Evolutionary conservation across 2,329 filamentous ascomycete genomes (phyloP).

Genomic region (Parastagonospora avenae): DNA sequence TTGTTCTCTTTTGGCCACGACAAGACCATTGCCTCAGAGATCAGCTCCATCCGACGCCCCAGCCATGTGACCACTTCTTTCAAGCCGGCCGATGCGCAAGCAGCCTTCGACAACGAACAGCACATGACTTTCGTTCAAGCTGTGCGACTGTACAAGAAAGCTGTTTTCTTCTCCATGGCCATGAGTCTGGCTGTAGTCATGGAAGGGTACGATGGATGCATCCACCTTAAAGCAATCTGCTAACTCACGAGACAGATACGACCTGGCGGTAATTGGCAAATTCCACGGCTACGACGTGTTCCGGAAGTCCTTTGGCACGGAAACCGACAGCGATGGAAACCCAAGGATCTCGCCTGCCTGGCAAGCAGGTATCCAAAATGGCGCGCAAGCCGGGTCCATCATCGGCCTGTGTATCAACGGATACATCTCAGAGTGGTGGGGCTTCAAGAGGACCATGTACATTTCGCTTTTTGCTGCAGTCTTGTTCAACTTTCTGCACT

Average conservation of each 20-base stretch:
- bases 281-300: conserved; percentile 2
- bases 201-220: neutral
- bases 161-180: conserved; percentile 5
- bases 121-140: conserved; percentile 16
- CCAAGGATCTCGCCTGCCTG: conserved; percentile 17
- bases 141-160: conserved; percentile 3
- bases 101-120: conserved; percentile 10
- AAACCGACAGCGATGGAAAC: conserved; percentile 9
- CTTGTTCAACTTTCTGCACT: conserved; percentile 47
- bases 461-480: conserved; percentile 9
- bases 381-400: conserved; percentile 14
- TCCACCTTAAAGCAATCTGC: neutral
- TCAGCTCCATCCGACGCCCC: conserved; percentile 10
- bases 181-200: conserved; percentile 5
- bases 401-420: conserved; percentile 11
- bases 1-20: conserved; percentile 5
- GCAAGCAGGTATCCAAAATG: conserved; percentile 19
- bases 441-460: conserved; percentile 20
- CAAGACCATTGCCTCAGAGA: conserved; percentile 10
- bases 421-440: conserved; percentile 15
- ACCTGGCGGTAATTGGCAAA: neutral
- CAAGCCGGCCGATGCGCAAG: conserved; percentile 13
- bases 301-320: neutral
- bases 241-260: conserved; percentile 3
- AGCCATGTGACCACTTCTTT: conserved; percentile 8